Evolutionary conservation across 352 stramenopile genomes (phyloP).

Genomic region (Saprolegnia diclina): DNA sequence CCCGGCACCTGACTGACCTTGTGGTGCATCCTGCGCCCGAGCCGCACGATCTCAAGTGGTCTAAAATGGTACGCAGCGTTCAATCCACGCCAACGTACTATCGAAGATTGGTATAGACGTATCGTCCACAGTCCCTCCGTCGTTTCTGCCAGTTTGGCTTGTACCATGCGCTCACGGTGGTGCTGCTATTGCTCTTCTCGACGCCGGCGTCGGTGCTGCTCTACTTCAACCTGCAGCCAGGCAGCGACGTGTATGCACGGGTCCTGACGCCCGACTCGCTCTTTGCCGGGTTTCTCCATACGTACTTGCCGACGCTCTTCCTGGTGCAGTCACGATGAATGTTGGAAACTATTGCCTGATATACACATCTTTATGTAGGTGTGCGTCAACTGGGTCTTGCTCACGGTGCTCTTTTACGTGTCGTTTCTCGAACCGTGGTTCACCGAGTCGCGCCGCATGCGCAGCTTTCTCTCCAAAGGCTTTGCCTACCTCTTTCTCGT

Average conservation of each 20-base stretch:
- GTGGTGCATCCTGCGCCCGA: slow-evolving; percentile 60
- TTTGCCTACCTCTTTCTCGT: slow-evolving; percentile 73
- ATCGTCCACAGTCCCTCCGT: slow-evolving; percentile 45
- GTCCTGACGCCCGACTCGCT: slow-evolving; percentile 44
- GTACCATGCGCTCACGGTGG: slow-evolving; percentile 46
- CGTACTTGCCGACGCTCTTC: slow-evolving; percentile 66
- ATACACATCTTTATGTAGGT: slow-evolving; percentile 36
- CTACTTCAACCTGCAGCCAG: slow-evolving; percentile 70
- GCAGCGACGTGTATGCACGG: slow-evolving; percentile 47
- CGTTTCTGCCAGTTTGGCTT: slow-evolving; percentile 34
- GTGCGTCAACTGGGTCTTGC: slow-evolving; percentile 60
- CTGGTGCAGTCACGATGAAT: slow-evolving; percentile 34
- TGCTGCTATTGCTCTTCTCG: slow-evolving; percentile 65
- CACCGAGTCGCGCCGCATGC: slow-evolving; percentile 55
- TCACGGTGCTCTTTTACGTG: slow-evolving; percentile 63
- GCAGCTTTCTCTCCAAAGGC: slow-evolving; percentile 64
- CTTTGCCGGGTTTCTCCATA: slow-evolving; percentile 47
- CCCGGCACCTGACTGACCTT: slow-evolving; percentile 38
- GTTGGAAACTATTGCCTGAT: background rate
- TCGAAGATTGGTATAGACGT: slow-evolving; percentile 16
- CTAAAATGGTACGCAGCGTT: slow-evolving; percentile 38
- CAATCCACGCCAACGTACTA: background rate
- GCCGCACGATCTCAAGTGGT: slow-evolving; percentile 69
- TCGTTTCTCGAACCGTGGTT: slow-evolving; percentile 59
- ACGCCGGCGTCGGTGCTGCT: slow-evolving; percentile 70